Evolutionary conservation across 2,329 filamentous ascomycete genomes (phyloP), one percentile per base, ranked within the genome.

Genomic region (Trichoderma brevicompactum): DNA sequence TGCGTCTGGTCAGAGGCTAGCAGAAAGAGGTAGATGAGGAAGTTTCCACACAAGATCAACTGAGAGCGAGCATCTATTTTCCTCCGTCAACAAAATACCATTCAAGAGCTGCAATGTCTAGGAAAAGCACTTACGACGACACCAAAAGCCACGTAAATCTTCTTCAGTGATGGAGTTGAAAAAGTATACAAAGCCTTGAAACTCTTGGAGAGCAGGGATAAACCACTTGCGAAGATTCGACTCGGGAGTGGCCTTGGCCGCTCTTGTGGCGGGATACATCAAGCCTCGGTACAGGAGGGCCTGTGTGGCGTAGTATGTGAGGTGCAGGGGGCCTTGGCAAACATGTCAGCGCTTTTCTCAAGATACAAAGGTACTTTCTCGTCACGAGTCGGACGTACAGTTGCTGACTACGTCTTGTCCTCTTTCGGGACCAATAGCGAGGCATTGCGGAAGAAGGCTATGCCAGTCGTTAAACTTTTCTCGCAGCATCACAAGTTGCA

Each of bases 1-100:
- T 80, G 74, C 3, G 66, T 65, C 2, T 70, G 70, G 7, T 76
- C 74, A 0, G 78, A 76, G 0, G 80, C 79, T 4, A 81, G 72
- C 1, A 83, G 73, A 54, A 83, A 83, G 0, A 83, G 74, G 66
- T 81, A 81, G 32, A 82, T 80, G 54, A 83, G 73, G 59, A 82
- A 82, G 68, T 83, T 82, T 15, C 80, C 79, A 43, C 79, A 80
- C 0, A 82, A 72, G 3, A 82, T 81, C 0, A 83, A 71, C 64
- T 83, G 80, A 7, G 79, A 81, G 13, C 81, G 76, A 13, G 70
- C 69, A 64, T 77, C 75, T 73, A 7, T 7, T 2, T 62, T 44
- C 49, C 38, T 40, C 12, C 12, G 36, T 63, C 13, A 58, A 40
- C 36, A 8, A 17, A 28, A 23, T n/a, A 13, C 4, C 10, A 17